These are phyloP conservation scores for Acrodontium crateriforme DNA, from an alignment of 2,329 filamentous ascomycete species.

Conservation along the genomic window DNA sequence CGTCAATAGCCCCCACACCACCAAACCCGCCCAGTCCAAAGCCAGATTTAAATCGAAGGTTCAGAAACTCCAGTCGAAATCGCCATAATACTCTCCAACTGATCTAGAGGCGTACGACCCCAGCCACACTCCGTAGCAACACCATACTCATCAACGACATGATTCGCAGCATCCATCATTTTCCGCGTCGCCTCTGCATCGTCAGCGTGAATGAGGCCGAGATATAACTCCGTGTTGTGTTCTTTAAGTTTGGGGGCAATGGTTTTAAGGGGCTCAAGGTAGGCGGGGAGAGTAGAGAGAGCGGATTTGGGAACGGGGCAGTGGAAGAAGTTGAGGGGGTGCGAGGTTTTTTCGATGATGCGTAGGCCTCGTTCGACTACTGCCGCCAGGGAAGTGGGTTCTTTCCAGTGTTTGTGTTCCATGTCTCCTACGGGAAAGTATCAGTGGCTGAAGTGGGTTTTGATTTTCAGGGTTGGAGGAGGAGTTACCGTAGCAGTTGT, in stretches of 20 bases:
- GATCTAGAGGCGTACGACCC: constrained; percentile 21
- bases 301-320: constrained; percentile 30
- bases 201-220: constrained; percentile 28
- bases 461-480: not conserved
- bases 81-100: constrained; percentile 16
- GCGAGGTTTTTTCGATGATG: constrained; percentile 15
- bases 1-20: too few relatives aligned
- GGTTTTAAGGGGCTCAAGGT: constrained; percentile 26
- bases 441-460: not conserved
- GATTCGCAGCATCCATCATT: constrained; percentile 25
- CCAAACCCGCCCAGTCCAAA: too few relatives aligned
- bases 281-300: constrained; percentile 22
- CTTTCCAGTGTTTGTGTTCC: constrained; percentile 30
- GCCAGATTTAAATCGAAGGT: constrained; percentile 4
- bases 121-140: constrained; percentile 31
- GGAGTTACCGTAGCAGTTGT: constrained; percentile 34
- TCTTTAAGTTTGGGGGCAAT: constrained; percentile 17
- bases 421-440: constrained; percentile 20
- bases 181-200: constrained; percentile 26
- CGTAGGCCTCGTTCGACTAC: constrained; percentile 25
- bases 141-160: constrained; percentile 24
- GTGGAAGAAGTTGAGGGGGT: constrained; percentile 29
- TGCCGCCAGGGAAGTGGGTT: constrained; percentile 25
- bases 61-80: constrained; percentile 10
- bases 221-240: constrained; percentile 23